Percentiles rank a stretch among this genome's conserved stretches.
These are phyloP conservation scores for Cladosporium colombiae DNA, from an alignment of 2,329 filamentous ascomycete genomes.

Conservation along the genomic window DNA sequence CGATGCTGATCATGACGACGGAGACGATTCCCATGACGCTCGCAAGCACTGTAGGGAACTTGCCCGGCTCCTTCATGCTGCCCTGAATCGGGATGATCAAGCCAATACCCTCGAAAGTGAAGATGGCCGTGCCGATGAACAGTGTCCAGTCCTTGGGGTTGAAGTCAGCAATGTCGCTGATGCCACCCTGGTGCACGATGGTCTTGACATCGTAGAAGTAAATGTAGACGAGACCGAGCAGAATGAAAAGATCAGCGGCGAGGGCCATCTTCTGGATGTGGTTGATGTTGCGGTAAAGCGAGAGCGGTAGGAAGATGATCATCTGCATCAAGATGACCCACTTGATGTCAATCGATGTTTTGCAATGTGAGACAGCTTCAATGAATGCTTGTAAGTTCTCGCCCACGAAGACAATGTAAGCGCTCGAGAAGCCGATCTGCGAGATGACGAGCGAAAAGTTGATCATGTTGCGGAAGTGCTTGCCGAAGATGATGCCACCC, in stretches of 20 bases:
- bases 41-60: conserved; percentile 86
- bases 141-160: conserved; percentile 92
- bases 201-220: conserved; percentile 95
- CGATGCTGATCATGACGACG: conserved; percentile 84
- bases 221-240: conserved; percentile 86
- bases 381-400: conserved; percentile 96
- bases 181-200: conserved; percentile 68
- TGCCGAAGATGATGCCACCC: conserved; percentile 86
- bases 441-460: conserved; percentile 90
- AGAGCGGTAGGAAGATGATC: conserved; percentile 91
- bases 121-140: conserved; percentile 98
- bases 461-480: conserved; percentile 85
- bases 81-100: conserved; percentile 98
- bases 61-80: conserved; percentile 86
- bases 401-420: conserved; percentile 95
- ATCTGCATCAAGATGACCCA: conserved; percentile 93
- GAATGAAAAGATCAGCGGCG: conserved; percentile 90
- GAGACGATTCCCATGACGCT: conserved; percentile 95
- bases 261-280: conserved; percentile 95
- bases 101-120: conserved; percentile 97
- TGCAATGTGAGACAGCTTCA: conserved; percentile 84
- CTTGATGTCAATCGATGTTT: conserved; percentile 80
- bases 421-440: conserved; percentile 91
- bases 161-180: conserved; percentile 86
- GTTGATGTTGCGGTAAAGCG: conserved; percentile 91